Evolutionary conservation across 2,329 filamentous ascomycete genomes (phyloP).

Genomic region (Fusarium marasasianum): DNA sequence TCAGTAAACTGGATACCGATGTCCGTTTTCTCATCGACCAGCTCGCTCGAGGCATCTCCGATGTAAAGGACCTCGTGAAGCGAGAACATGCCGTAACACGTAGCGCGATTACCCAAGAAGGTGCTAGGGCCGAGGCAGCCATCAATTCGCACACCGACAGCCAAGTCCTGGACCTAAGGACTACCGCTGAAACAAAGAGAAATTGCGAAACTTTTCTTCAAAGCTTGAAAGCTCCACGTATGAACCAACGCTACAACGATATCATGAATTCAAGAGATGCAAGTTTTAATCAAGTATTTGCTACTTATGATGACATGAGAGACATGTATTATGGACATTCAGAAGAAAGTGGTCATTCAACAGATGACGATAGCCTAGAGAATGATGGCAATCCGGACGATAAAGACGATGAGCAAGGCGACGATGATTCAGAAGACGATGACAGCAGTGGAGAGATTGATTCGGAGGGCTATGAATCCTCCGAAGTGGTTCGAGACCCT

Average conservation of each 20-base stretch:
- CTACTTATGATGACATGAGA: accelerated
- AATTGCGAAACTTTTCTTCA: accelerated
- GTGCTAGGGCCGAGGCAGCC: accelerated
- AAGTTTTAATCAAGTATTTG: not conserved
- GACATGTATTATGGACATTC: accelerated
- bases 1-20: not conserved
- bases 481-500: accelerated
- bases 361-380: too few relatives aligned
- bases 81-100: not conserved
- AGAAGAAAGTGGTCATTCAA: accelerated
- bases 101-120: accelerated
- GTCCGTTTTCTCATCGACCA: accelerated
- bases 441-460: accelerated
- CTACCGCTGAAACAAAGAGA: accelerated
- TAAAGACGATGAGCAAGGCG: too few relatives aligned
- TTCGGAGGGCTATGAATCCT: accelerated
- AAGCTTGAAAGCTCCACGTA: not conserved
- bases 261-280: accelerated
- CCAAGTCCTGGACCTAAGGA: not conserved
- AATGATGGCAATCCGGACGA: not conserved
- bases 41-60: accelerated
- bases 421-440: not conserved
- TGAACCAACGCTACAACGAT: not conserved
- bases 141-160: not conserved
- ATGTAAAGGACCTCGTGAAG: accelerated